Percentiles rank a stretch among this genome's conserved stretches.
Conservation (phyloP, 371 early-diverging fungal genomes). For the Catenaria anguillulae region DNA sequence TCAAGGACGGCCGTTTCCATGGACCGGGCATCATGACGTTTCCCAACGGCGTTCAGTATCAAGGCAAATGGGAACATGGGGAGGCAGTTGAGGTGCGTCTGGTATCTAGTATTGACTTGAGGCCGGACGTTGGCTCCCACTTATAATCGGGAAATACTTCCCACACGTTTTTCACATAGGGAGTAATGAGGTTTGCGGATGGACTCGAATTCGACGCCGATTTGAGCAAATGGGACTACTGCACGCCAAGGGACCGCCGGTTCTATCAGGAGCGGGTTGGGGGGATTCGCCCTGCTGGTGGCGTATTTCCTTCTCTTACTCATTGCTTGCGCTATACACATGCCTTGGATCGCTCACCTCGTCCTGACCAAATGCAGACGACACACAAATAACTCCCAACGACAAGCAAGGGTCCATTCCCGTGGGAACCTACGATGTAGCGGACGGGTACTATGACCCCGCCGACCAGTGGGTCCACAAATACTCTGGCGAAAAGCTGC, state of each 20-base stretch:
- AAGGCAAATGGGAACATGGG: neutral
- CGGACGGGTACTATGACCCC: neutral
- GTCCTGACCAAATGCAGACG: too few species aligned
- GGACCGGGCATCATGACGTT: neutral
- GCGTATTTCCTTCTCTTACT: neutral
- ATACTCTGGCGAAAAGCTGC: neutral
- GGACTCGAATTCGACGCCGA: neutral
- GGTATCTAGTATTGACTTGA: neutral
- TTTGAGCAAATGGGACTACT: neutral
- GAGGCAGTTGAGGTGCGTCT: neutral
- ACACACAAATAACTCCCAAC: neutral
- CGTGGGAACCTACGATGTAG: neutral
- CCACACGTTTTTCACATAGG: too few species aligned
- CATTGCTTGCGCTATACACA: too few species aligned
- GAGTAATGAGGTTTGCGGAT: neutral
- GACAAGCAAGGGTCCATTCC: neutral
- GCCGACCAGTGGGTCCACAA: neutral
- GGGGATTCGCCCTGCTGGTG: neutral
- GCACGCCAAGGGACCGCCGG: neutral
- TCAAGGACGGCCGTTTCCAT: constrained; percentile 1
- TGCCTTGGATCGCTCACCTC: too few species aligned
- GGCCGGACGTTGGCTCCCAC: neutral
- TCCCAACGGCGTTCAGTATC: neutral
- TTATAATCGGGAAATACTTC: too few species aligned
- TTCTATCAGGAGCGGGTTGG: neutral